Conservation (phyloP, 73 alveolate species). For the Paramecium tetraurelia region DNA sequence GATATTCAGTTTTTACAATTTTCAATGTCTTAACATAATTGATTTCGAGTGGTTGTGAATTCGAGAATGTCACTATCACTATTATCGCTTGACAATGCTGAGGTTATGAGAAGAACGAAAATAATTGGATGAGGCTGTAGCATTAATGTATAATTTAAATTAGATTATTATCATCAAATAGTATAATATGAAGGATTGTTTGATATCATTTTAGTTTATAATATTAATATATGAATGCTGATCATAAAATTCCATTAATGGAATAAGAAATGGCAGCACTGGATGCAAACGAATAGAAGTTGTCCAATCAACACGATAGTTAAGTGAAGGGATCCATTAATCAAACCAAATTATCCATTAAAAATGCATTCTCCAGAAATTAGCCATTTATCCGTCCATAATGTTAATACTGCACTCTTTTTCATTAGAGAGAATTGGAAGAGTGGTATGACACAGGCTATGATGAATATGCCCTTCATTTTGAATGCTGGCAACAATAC, state of each 20-base stretch:
- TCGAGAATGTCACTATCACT: not conserved
- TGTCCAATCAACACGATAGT: not conserved
- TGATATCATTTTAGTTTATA: not conserved
- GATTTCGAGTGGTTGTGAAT: not conserved
- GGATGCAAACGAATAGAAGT: not conserved
- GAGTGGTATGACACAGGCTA: constrained; percentile 39
- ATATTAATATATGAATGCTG: not conserved
- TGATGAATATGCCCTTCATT: constrained; percentile 25
- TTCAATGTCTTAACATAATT: not conserved
- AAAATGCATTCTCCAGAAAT: constrained; percentile 15
- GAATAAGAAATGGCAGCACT: not conserved
- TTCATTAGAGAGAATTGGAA: constrained; percentile 41
- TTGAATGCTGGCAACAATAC: constrained; percentile 37
- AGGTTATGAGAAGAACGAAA: not conserved
- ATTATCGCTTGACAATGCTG: not conserved
- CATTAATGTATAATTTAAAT: not conserved
- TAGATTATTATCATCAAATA: not conserved
- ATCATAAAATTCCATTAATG: not conserved
- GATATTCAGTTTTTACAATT: not conserved
- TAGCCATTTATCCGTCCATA: constrained; percentile 27
- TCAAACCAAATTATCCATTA: not conserved
- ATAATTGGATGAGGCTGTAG: not conserved
- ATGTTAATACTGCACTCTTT: constrained; percentile 4
- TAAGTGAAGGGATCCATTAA: not conserved
- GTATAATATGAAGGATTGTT: not conserved